Evolutionary conservation across 2,329 filamentous ascomycete species (phyloP), one percentile per base, ranked within the genome.

Genomic region (Graphiopsis chlorocephala): DNA sequence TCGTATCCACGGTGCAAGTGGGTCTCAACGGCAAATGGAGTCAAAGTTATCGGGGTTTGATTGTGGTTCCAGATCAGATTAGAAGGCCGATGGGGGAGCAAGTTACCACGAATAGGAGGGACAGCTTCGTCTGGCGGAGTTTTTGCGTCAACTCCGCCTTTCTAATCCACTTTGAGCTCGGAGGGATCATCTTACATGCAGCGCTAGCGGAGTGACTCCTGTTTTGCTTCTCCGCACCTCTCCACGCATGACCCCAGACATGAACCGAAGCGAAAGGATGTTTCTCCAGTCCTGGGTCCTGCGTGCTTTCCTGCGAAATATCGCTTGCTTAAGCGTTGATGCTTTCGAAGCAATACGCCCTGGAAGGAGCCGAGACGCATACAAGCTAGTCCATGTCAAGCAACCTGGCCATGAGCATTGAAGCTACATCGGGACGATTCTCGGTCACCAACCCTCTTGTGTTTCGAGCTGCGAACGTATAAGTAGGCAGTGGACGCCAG

Each of bases 151-250:
- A 20, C 38, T 45, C 38, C 38, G 38, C 38, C 38, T 23, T 23
- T 45, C 38, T 45, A 45, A 20, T n/a, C 38, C 20, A n/a, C 11
- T n/a, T 20, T 45, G 38, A n/a, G 6, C 38, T 20, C 38, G 38
- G n/a, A 12, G n/a, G 12, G 8, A 12, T n/a, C 38, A 23, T 45
- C 38, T n/a, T 45, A 20, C 23, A 12, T n/a, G 38, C 38, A 45
- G n/a, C 53, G 53, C 53, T 56, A 56, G 53, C 53, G 53, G 53
- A 56, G 53, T 56, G 15, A n/a, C 53, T 56, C 53, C 53, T 56
- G 53, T 56, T 38, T 12, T 45, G n/a, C 38, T 45, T 45, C 26
- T 56, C 28, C 31, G 23, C 53, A 38, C 29, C 26, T 56, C 31
- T 38, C 53, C 53, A 56, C 29, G 53, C 53, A 15, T 23, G n/a